A percentile compares a stretch with the other conserved stretches of the same genome.
phyloP scores from a whole-genome alignment of 2,329 filamentous ascomycete genomes.

The Fonsecaea multimorphosa region DNA sequence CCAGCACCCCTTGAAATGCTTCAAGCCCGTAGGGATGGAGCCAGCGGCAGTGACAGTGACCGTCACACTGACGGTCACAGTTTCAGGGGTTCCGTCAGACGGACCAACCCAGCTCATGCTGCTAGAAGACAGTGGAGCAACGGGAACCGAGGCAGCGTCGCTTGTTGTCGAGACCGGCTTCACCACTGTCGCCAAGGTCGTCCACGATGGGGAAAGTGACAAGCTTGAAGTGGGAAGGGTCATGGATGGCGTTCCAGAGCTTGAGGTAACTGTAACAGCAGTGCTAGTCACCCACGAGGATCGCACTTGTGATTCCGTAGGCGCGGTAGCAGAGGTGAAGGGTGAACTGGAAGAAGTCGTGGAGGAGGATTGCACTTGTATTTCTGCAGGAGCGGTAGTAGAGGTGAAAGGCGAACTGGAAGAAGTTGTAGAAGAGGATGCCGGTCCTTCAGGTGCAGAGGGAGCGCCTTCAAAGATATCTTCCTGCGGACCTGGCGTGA shows the following conservation, averaged over 20 bases:
- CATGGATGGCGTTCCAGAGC: neutral
- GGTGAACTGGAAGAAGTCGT: neutral
- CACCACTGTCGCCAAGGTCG: slow-evolving; percentile 7
- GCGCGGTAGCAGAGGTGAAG: neutral
- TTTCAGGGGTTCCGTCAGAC: neutral
- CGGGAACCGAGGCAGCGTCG: neutral
- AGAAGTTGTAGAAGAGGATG: slow-evolving; percentile 4
- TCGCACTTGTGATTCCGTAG: slow-evolving; percentile 4
- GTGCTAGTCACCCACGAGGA: neutral
- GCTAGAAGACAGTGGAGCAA: neutral
- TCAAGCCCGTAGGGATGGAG: neutral
- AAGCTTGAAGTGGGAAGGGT: neutral
- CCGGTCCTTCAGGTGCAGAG: slow-evolving; percentile 4
- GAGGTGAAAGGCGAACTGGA: slow-evolving; percentile 2
- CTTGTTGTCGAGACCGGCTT: slow-evolving; percentile 6
- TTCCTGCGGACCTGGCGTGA: slow-evolving; percentile 26
- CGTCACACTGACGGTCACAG: slow-evolving; percentile 11
- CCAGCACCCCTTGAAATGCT: slow-evolving; percentile 19
- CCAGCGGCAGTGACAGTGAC: slow-evolving; percentile 4
- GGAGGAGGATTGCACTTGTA: neutral
- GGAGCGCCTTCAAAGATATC: slow-evolving; percentile 24
- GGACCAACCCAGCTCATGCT: neutral
- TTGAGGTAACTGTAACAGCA: neutral
- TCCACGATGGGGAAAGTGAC: neutral
- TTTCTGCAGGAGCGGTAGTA: neutral